phyloP scores from a whole-genome alignment of 352 stramenopile species.

The Phytophthora meadii region DNA sequence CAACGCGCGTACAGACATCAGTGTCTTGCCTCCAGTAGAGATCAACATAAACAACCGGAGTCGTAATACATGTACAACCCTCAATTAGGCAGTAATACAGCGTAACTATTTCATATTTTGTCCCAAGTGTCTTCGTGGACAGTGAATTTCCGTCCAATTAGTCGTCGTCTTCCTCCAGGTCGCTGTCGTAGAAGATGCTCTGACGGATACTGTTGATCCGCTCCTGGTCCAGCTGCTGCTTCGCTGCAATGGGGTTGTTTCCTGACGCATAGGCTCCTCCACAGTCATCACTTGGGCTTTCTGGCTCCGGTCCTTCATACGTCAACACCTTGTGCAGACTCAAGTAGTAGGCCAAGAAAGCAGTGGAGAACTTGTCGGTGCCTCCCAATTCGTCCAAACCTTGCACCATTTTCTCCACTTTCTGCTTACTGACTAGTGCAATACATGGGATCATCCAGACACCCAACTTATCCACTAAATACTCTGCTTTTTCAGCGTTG shows the following conservation, averaged over 20 bases:
- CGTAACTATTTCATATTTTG: slow-evolving; percentile 30
- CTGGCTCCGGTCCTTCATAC: slow-evolving; percentile 92
- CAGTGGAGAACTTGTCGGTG: slow-evolving; percentile 93
- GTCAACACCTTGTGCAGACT: slow-evolving; percentile 95
- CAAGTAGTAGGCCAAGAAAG: slow-evolving; percentile 93
- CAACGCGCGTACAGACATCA: slow-evolving; percentile 80
- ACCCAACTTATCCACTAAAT: slow-evolving; percentile 96
- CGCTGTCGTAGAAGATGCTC: slow-evolving; percentile 88
- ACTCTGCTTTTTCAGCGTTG: slow-evolving; percentile 96
- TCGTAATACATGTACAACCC: slow-evolving; percentile 11
- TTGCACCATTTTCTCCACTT: slow-evolving; percentile 96
- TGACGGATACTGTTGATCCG: slow-evolving; percentile 80
- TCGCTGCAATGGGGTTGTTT: slow-evolving; percentile 39
- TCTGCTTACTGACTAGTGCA: slow-evolving; percentile 95
- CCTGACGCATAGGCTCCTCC: slow-evolving; percentile 54
- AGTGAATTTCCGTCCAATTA: slow-evolving; percentile 25
- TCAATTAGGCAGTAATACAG: slow-evolving; percentile 26
- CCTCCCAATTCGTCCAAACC: slow-evolving; percentile 96
- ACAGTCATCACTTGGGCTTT: slow-evolving; percentile 69
- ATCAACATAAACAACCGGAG: slow-evolving; percentile 15
- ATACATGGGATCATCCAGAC: slow-evolving; percentile 97
- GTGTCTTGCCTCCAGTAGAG: slow-evolving; percentile 39
- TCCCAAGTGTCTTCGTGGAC: neutral
- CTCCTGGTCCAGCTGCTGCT: slow-evolving; percentile 54
- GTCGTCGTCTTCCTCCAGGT: slow-evolving; percentile 79